Evolutionary conservation across 1,284 basidiomycete genomes (phyloP), one percentile per base, ranked within the genome.

Genomic region (Sutorius eximius): DNA sequence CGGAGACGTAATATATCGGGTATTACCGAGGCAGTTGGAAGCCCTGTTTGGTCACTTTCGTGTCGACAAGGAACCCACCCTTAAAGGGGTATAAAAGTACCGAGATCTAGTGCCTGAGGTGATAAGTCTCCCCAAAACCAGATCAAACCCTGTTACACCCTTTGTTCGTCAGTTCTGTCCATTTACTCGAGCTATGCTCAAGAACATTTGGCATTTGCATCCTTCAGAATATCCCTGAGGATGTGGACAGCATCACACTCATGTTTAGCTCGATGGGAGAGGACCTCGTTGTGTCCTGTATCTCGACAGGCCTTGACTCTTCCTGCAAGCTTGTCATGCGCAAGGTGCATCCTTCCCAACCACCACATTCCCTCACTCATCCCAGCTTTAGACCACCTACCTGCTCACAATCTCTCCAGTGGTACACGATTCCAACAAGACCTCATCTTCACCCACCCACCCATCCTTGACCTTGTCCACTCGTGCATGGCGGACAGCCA

Each of bases 121-220:
- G 32, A n/a, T n/a, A n/a, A 82, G 50, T 67, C 71, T 12, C 66
- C 74, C 2, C 69, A 73, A 46, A 76, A 69, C 29, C 75, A 80
- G 47, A 80, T 77, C 3, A 82, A 78, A 63, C 85, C 89, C 0
- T 92, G 89, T 66, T 89, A 87, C 62, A 79, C 86, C 9, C 70
- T 94, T 0, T 82, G 89, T 91, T 57, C 15, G 79, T 71, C 45
- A 27, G 12, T 24, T 37, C 49, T 47, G 15, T 42, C 13, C 29
- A n/a, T 33, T 32, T n/a, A 37, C 15, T 13, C 29, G 18, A 44
- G 33, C 37, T n/a, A 11, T 1, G 45, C 16, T 43, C 33, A 52
- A 30, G 40, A 2, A 37, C n/a, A 0, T 22, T 51, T 20, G 37
- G 15, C 62, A 93, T 85, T 56, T 79, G 80, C 55, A 75, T 89